phyloP scores from a whole-genome alignment of 768 basidiomycete species.

The Pleurotus giganteus region DNA sequence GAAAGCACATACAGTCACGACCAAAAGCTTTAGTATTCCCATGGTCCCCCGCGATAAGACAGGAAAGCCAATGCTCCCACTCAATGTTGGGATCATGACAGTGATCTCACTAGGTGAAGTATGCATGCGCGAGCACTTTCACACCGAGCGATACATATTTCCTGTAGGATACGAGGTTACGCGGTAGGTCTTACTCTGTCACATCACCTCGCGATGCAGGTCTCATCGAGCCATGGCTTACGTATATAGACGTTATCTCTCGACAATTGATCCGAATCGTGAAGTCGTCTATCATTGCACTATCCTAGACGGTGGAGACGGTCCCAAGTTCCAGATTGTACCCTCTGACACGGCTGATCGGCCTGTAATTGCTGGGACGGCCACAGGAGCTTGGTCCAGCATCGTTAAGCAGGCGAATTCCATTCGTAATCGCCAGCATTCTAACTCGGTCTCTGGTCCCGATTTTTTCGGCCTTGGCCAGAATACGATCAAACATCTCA shows the following conservation, averaged over 20 bases:
- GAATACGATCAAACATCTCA: slow-evolving; percentile 86
- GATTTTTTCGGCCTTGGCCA: slow-evolving; percentile 88
- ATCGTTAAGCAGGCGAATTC: slow-evolving; percentile 83
- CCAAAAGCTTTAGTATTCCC: slow-evolving; percentile 75
- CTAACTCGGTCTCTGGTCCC: slow-evolving; percentile 84
- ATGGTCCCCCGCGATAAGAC: slow-evolving; percentile 74
- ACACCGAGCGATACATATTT: slow-evolving; percentile 87
- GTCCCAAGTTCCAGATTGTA: slow-evolving; percentile 82
- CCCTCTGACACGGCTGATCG: slow-evolving; percentile 69
- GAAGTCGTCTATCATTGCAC: slow-evolving; percentile 82
- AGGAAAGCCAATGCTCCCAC: slow-evolving; percentile 68
- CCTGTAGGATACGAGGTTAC: slow-evolving; percentile 85
- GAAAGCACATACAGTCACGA: slow-evolving; percentile 79
- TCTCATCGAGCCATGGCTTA: slow-evolving; percentile 4
- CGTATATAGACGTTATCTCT: slow-evolving; percentile 65
- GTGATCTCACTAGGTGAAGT: slow-evolving; percentile 72
- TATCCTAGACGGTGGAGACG: slow-evolving; percentile 82
- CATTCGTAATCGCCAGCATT: slow-evolving; percentile 78
- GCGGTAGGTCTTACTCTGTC: slow-evolving; percentile 41
- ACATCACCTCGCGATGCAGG: slow-evolving; percentile 2
- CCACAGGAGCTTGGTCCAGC: slow-evolving; percentile 83
- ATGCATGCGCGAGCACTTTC: slow-evolving; percentile 81
- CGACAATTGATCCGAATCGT: slow-evolving; percentile 61
- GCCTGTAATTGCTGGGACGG: slow-evolving; percentile 80
- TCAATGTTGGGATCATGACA: slow-evolving; percentile 87